phyloP scores from a whole-genome alignment of 2,329 filamentous ascomycete genomes.

The Pestalotiopsis sp. region DNA sequence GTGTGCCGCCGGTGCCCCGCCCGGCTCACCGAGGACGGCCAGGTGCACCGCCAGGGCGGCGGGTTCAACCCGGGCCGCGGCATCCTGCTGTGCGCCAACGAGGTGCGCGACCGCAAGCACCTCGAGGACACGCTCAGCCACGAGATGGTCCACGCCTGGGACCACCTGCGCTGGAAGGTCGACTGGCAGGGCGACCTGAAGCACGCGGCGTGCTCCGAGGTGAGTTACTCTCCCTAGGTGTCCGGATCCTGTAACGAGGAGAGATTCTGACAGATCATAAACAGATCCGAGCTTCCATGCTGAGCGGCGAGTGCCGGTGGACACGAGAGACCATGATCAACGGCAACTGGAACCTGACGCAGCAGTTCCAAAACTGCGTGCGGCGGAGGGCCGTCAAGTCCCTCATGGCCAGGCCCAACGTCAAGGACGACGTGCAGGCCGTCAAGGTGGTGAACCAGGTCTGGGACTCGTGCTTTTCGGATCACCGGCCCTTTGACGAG shows the following conservation, averaged over 20 bases:
- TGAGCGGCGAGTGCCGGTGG: constrained; percentile 94
- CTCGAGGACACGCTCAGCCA: constrained; percentile 93
- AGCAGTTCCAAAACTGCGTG: constrained; percentile 94
- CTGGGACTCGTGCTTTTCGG: constrained; percentile 96
- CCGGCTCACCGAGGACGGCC: constrained; percentile 56
- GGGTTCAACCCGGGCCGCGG: constrained; percentile 88
- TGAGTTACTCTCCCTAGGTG: constrained; percentile 39
- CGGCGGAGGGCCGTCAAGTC: constrained; percentile 78
- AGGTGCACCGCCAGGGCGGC: constrained; percentile 68
- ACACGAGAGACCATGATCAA: constrained; percentile 81
- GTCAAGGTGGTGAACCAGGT: constrained; percentile 91
- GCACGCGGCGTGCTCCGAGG: constrained; percentile 94
- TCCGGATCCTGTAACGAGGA: neutral
- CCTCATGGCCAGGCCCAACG: constrained; percentile 75
- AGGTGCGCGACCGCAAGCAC: constrained; percentile 77
- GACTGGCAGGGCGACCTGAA: constrained; percentile 76
- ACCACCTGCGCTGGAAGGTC: constrained; percentile 89
- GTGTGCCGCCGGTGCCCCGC: constrained; percentile 78
- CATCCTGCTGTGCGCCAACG: constrained; percentile 91
- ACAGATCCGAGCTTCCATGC: constrained; percentile 87
- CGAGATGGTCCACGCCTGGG: constrained; percentile 98
- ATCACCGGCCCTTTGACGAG: constrained; percentile 95
- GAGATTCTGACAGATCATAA: neutral
- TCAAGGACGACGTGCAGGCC: constrained; percentile 85
- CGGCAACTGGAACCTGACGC: constrained; percentile 85